phyloP scores from a whole-genome alignment of 129 eudicot species.

The Artemisia tridentata region DNA sequence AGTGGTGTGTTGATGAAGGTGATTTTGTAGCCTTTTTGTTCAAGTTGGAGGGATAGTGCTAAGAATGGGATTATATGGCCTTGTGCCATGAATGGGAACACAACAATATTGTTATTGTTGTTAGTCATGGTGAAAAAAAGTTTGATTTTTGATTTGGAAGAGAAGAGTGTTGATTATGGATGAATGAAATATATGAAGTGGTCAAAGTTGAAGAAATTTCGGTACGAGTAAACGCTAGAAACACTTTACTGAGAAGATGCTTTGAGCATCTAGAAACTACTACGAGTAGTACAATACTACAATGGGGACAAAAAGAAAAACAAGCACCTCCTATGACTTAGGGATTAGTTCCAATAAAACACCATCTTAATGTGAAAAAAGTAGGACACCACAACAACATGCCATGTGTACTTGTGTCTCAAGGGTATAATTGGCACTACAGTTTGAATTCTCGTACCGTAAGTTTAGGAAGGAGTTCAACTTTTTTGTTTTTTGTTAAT shows the following conservation, averaged over 20 bases:
- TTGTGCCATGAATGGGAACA: conserved; percentile 86
- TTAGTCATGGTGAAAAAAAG: conserved; percentile 8
- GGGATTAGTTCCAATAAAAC: too few relatives aligned
- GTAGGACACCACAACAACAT: too few relatives aligned
- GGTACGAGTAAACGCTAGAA: conserved; percentile 8
- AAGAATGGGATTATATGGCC: conserved; percentile 75
- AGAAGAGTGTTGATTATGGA: conserved; percentile 1
- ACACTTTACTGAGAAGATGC: not conserved
- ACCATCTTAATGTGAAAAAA: too few relatives aligned
- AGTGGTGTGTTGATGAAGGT: conserved; percentile 65
- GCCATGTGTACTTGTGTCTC: too few relatives aligned
- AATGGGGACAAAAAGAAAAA: too few relatives aligned
- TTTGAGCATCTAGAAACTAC: conserved; percentile 2
- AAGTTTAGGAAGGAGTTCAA: too few relatives aligned
- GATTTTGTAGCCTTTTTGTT: conserved; percentile 44
- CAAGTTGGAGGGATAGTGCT: conserved; percentile 47
- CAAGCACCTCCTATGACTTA: not conserved
- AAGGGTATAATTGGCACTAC: too few relatives aligned
- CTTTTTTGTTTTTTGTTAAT: too few relatives aligned
- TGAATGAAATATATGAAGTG: not conserved
- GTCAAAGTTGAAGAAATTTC: not conserved
- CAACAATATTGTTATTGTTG: conserved; percentile 35
- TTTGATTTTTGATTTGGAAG: not conserved
- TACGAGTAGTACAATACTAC: too few relatives aligned
- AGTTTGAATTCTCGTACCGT: too few relatives aligned